Evolutionary conservation across 257 asterid genomes (phyloP), one percentile per base, ranked within the genome.

Genomic region (Gardenia jasminoides): DNA sequence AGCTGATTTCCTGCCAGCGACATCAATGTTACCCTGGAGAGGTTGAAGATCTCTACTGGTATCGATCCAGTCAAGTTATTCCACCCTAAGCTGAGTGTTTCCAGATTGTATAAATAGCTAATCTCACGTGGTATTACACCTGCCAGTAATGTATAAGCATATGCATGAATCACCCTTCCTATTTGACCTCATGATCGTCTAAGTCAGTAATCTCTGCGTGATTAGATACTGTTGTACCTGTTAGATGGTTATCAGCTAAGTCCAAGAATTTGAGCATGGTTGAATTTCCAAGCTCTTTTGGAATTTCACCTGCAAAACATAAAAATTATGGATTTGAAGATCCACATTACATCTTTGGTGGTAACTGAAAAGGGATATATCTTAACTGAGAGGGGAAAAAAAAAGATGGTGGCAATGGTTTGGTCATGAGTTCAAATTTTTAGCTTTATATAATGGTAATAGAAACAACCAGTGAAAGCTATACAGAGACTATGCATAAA

Each of bases 81-180:
- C 7, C 22, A 8, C 0, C 0, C 4, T 58, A 85, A 36, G 0
- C 24, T 9, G 1, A 87, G 69, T 30, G 0, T 3, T 50, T 76
- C 59, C 44, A 85, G 75, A 1, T 67, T 56, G 3, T 79, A 2
- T 64, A 83, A 79, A 24, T 80, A 76, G 48, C 85, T 62, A 15
- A 82, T 41, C 76, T 82, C 84, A 59, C 28, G 44, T 7, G 87
- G 90, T 26, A 81, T 72, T 2, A 15, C 12, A 26, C 87, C 88
- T 84, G 76, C 6, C 44, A 52, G 67, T 10, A 69, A 36, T 43
- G 11, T 59, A 22, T 44, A 44, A 6, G 11, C 11, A 44, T 44
- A 8, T 44, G 11, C 11, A 44, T 44, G 11, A 6, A 44, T 44
- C 1, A 44, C 11, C 9, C 11, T 6, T 44, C 1, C 7, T 44